Percentiles rank a stretch among this genome's conserved stretches.
Conservation (phyloP, 2,329 filamentous ascomycete species). For the Cladosporium sp. region DNA sequence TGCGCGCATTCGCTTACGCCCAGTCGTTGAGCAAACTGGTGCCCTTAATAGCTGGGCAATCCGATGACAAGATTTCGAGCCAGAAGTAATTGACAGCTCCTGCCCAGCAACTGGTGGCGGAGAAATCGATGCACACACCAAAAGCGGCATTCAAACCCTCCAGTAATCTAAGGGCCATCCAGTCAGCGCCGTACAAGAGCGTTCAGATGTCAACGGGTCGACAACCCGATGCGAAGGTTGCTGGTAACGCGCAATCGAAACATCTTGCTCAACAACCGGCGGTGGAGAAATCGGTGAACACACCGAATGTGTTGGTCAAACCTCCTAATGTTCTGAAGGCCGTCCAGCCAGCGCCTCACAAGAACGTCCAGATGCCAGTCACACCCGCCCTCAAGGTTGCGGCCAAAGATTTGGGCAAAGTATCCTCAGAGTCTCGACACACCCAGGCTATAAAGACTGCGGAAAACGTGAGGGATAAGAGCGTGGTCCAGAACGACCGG, state of each 20-base stretch:
- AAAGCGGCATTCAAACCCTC: too few relatives aligned
- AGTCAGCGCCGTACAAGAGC: too few relatives aligned
- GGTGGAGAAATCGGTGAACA: neutral
- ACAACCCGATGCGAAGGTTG: neutral
- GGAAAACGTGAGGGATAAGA: neutral
- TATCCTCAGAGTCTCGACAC: neutral
- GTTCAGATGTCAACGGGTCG: too few relatives aligned
- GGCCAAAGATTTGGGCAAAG: neutral
- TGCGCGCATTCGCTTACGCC: neutral
- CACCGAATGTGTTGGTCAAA: neutral
- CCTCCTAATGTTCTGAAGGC: neutral
- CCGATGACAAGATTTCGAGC: too few relatives aligned
- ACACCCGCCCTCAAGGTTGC: neutral
- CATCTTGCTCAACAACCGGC: neutral
- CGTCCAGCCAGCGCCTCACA: neutral
- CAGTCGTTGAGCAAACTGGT: neutral
- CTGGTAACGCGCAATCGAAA: neutral
- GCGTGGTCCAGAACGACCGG: neutral
- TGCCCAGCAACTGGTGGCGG: too few relatives aligned
- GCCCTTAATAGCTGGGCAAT: neutral
- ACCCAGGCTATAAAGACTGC: neutral
- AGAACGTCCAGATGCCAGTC: neutral
- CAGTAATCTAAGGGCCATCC: too few relatives aligned
- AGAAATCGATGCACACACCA: too few relatives aligned
- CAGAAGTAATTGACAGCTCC: too few relatives aligned